Evolutionary conservation across 495 filamentous ascomycete genomes (phyloP), one percentile per base, ranked within the genome.

Genomic region (Sordaria brevicollis): DNA sequence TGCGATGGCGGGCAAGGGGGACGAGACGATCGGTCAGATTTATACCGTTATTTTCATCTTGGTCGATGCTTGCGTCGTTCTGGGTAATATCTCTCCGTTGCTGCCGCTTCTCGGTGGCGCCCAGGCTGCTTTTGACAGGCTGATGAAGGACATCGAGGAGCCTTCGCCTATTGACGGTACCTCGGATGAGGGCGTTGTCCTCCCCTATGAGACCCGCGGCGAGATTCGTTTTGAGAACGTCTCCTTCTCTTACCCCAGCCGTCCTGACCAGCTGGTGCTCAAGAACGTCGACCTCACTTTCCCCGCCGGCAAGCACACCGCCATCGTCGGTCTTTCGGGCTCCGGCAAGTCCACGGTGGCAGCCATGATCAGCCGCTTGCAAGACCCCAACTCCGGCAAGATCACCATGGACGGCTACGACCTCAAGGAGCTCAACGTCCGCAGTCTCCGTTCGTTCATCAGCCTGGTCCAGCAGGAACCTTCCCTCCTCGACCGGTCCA

Each of bases 261-360:
- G 95, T 33, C 91, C 94, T 0, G 91, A 95, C 72, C 92, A 94
- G 49, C 86, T 87, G 11, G 89, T 97, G 25, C 90, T 97, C 84
- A 79, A 91, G 54, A 87, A 91, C 68, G 89, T 97, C 67, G 91
- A 84, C 71, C 83, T 99, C 11, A 70, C 82, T 2, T 89, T 97
- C 69, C 89, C 91, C 5, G 91, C 94, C 5, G 93, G 93, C 19
- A 93, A 96, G 80, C 91, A 90, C 68, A 92, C 92, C 33, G 93
- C 94, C 19, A 82, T 98, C 49, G 92, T 78, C 3, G 89, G 76
- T 25, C 72, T 76, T 0, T 76, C 75, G 0, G 76, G 76, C 0
- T 75, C 91, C 69, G 90, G 94, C 70, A 99, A 99, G 81, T 92
- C 89, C 76, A 97, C 94, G 5, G 90, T 97, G 19, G 90, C 97